Evolutionary conservation across 495 filamentous ascomycete species (phyloP), one percentile per base, ranked within the genome.

Genomic region (Amorphotheca resinae): DNA sequence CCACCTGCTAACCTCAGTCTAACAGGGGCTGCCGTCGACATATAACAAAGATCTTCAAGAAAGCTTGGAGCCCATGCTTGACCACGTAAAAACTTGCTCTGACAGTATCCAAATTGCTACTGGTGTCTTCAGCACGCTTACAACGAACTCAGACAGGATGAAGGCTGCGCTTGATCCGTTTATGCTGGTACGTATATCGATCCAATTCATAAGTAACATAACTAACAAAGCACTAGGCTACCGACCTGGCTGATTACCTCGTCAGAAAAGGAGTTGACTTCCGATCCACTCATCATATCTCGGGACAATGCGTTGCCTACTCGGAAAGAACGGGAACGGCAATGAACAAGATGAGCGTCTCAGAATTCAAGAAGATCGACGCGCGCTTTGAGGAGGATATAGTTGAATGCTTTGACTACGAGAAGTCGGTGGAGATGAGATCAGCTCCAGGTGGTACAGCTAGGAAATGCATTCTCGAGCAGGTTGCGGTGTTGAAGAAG

Each of bases 11-110:
- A n/a, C n/a, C n/a, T n/a, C n/a, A n/a, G n/a, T n/a, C n/a, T n/a
- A n/a, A n/a, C n/a, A n/a, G n/a, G n/a, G 82, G 23, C 70, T 94
- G 16, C 87, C 89, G 1, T 82, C 77, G 18, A 93, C 87, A 5
- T 95, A 95, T 69, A 93, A 95, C 69, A 96, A 95, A 66, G 87
- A 95, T 55, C 67, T 94, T 12, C 89, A 94, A 62, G 89, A 96
- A 65, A 81, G 77, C 43, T 76, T 87, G 48, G 83, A 94, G 68
- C 82, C 83, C 33, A 72, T 96, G 60, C 73, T 96, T 22, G 84
- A 94, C 64, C 77, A 79, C 57, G 75, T 93, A 60, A 87, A 87
- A 67, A 94, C 88, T n/a, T 75, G 91, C 39, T 70, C 69, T 37
- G 83, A 93, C 69, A 87, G 80, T 60, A 72, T 93, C 49, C 80